Evolutionary conservation across 208 protist species (phyloP).

Genomic region (Trypanosoma mega): DNA sequence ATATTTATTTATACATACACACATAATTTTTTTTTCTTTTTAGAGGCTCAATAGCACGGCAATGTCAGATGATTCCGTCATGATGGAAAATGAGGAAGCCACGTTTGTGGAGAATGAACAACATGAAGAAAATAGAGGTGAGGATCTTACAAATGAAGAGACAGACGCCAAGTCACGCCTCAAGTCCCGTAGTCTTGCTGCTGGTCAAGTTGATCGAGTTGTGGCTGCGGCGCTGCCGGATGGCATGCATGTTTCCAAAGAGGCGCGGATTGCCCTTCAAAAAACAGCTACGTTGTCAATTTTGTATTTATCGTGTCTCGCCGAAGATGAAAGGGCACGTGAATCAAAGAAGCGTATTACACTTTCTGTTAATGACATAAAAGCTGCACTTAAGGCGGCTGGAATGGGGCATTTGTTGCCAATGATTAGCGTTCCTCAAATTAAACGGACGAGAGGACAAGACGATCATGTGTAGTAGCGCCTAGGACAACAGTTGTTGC

Average conservation of each 20-base stretch:
- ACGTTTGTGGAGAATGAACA: no score
- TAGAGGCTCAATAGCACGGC: no score
- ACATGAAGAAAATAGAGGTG: background rate
- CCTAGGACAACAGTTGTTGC: background rate
- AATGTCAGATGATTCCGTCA: no score
- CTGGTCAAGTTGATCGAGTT: conserved; percentile 71
- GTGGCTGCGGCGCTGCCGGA: conserved; percentile 53
- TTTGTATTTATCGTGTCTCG: conserved; percentile 72
- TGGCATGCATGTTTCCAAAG: conserved; percentile 61
- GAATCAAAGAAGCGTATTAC: conserved; percentile 50
- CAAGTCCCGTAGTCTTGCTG: conserved; percentile 45
- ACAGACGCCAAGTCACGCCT: background rate
- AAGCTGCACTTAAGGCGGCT: conserved; percentile 53
- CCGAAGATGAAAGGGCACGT: conserved; percentile 51
- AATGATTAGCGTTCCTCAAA: conserved; percentile 35
- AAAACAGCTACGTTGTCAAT: conserved; percentile 73
- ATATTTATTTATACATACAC: no score
- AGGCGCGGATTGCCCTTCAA: conserved; percentile 72
- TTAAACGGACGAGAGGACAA: conserved; percentile 49
- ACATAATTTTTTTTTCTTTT: no score
- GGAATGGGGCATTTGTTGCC: conserved; percentile 71
- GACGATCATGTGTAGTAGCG: background rate
- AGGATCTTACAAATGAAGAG: background rate
- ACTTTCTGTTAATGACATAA: conserved; percentile 66
- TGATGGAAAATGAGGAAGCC: no score